phyloP scores from a whole-genome alignment of 208 protist species.

The Leishmania guyanensis region DNA sequence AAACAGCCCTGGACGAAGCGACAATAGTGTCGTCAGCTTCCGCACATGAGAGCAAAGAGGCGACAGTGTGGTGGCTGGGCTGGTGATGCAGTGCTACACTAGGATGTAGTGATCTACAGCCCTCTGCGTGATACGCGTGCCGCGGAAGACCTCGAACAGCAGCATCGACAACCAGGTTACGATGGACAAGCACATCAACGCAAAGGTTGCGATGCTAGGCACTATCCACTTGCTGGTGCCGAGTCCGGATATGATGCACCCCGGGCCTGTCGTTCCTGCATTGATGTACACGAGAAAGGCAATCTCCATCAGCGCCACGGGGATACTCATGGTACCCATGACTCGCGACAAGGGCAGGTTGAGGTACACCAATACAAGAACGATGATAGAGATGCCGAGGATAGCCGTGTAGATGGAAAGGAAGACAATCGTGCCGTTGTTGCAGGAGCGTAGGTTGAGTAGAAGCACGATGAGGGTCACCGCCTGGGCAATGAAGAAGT shows the following conservation, averaged over 20 bases:
- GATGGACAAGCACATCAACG: constrained; percentile 41
- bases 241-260: constrained; percentile 36
- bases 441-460: constrained; percentile 40
- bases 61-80: not conserved
- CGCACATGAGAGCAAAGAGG: not conserved
- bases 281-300: constrained; percentile 36
- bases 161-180: constrained; percentile 41
- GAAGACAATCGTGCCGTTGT: constrained; percentile 23
- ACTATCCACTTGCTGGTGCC: constrained; percentile 31
- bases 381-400: constrained; percentile 28
- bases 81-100: constrained; percentile 4
- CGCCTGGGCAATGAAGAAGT: constrained; percentile 25
- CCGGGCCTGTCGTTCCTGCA: not conserved
- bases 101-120: constrained; percentile 52
- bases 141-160: constrained; percentile 34
- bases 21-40: constrained; percentile 1
- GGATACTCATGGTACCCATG: constrained; percentile 38
- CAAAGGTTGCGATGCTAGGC: constrained; percentile 47
- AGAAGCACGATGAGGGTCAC: constrained; percentile 43
- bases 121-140: constrained; percentile 32
- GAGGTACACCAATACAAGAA: constrained; percentile 32
- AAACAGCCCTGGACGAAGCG: not conserved
- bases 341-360: constrained; percentile 38
- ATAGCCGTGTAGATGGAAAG: constrained; percentile 43
- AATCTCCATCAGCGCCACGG: constrained; percentile 43